These are phyloP conservation scores for Leucosporidium creatinivorum DNA, from an alignment of 768 basidiomycete genomes.

Conservation along the genomic window DNA sequence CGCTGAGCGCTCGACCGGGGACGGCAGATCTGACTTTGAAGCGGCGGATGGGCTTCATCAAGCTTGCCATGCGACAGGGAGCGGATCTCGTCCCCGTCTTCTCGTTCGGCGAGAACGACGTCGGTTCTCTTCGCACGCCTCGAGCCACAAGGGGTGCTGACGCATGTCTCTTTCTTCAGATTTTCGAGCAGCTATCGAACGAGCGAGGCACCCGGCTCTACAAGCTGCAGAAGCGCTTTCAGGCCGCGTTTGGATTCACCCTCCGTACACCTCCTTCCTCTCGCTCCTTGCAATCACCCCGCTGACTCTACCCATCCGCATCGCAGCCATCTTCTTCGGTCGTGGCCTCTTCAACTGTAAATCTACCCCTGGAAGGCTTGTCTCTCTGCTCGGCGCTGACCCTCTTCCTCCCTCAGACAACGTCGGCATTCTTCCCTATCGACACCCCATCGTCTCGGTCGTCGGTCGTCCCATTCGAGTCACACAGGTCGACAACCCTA, in stretches of 20 bases:
- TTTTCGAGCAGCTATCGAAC: constrained; percentile 95
- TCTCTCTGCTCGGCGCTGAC: not conserved
- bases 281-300: not conserved
- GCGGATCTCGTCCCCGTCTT: constrained; percentile 96
- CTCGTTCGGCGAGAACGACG: constrained; percentile 98
- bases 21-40: constrained; percentile 62
- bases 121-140: constrained; percentile 43
- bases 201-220: constrained; percentile 83
- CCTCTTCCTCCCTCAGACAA: constrained; percentile 57
- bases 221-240: constrained; percentile 80
- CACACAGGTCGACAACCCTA: constrained; percentile 66
- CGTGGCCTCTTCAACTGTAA: constrained; percentile 87
- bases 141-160: not conserved
- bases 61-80: constrained; percentile 81
- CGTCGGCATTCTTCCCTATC: constrained; percentile 89
- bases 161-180: constrained; percentile 48
- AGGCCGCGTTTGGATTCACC: constrained; percentile 88
- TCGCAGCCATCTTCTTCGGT: constrained; percentile 76
- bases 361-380: constrained; percentile 33
- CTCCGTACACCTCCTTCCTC: constrained; percentile 46
- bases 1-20: constrained; percentile 87
- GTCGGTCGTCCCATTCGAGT: constrained; percentile 86
- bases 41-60: constrained; percentile 79
- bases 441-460: constrained; percentile 89
- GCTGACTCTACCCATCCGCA: no score